Evolutionary conservation across 1,139 yeast genomes (phyloP), one percentile per base, ranked within the genome.

Genomic region (Suhomyces choctaworum): DNA sequence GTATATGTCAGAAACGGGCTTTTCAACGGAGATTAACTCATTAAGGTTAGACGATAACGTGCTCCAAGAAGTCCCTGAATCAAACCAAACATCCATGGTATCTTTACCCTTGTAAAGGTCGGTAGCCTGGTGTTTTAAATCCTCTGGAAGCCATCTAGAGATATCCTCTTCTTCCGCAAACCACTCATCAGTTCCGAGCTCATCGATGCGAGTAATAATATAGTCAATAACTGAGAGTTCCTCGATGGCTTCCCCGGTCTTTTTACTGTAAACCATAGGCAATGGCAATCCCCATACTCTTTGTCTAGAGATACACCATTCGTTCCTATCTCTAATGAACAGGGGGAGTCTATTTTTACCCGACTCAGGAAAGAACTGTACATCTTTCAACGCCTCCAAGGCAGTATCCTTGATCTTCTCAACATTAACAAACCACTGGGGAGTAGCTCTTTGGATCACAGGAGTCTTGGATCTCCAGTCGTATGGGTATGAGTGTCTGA

Each of bases 81-180:
- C 99, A 64, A 92, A 90, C 99, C 99, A 92, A 7, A 92, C 98
- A 60, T 92, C 99, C 90, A 92, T 85, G 0, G 98, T 92, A 50
- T 94, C 98, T 33, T 69, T 75, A 1, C 96, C 92, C 49, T 87
- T 83, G 19, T 54, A 47, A 45, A 70, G 82, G 2, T 62, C 47
- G 3, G 55, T 41, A 0, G 81, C 80, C 10, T 67, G 54, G 2
- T 51, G 56, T 14, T 52, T 44, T 24, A 59, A 44, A 2, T 48
- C 33, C 6, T 51, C 52, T 0, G 97, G 96, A 13, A 92, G 59
- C 97, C 97, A 92, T 39, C 80, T 71, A 11, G 67, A 52, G 40
- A 82, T 68, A 37, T 76, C 72, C 1, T 62, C 67, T 22, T 68
- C 70, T 2, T 64, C 67, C 8, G 57, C 70, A 60, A 90, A 92